Conservation (phyloP, 441 rosid genomes). For the Biscutella laevigata region DNA sequence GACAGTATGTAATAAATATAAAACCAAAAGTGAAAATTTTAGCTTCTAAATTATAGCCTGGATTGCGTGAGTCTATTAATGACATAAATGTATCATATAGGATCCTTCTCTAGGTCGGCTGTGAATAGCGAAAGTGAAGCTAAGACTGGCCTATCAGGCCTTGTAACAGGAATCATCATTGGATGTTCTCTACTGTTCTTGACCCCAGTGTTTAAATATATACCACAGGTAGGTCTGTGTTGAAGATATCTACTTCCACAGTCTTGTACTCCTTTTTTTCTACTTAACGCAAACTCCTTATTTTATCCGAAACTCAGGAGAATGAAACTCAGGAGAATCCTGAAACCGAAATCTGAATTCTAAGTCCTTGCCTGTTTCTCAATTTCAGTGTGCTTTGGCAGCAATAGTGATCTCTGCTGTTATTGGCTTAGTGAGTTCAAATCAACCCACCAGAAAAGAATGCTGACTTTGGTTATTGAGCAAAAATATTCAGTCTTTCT, state of each 20-base stretch:
- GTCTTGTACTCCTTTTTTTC: constrained; percentile 26
- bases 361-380: not conserved
- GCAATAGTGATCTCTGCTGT: constrained; percentile 91
- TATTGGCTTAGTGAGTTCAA: constrained; percentile 68
- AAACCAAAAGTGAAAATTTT: not conserved
- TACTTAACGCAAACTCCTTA: not conserved
- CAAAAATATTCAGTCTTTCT: constrained; percentile 6
- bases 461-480: not conserved
- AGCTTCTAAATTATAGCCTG: not conserved
- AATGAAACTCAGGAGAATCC: not conserved
- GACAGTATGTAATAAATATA: not conserved
- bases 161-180: constrained; percentile 75
- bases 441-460: constrained; percentile 10
- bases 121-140: constrained; percentile 96
- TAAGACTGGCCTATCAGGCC: constrained; percentile 78
- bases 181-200: constrained; percentile 82
- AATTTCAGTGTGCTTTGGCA: constrained; percentile 81
- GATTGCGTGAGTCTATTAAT: not conserved
- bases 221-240: constrained; percentile 93
- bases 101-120: constrained; percentile 95
- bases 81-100: constrained; percentile 33
- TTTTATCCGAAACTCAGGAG: too few relatives aligned
- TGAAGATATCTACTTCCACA: constrained; percentile 55
- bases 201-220: constrained; percentile 71
- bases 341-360: not conserved